Evolutionary conservation across 2,329 filamentous ascomycete genomes (phyloP), one percentile per base, ranked within the genome.

Genomic region (Cladosporium austrohemisphaericum): DNA sequence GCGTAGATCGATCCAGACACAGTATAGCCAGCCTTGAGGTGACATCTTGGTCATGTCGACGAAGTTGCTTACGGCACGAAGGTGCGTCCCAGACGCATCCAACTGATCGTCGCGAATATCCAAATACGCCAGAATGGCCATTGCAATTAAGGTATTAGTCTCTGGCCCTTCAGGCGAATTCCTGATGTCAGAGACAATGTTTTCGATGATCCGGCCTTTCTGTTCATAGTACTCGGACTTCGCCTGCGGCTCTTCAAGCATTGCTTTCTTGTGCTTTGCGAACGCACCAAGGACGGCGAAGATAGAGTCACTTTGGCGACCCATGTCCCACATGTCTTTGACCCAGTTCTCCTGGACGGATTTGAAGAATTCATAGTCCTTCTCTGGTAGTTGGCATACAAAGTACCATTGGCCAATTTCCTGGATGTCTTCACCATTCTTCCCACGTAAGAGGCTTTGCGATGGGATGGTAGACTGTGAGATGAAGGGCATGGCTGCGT

Each of bases 361-460:
- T 8, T 18, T 28, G 33, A 47, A 47, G 31, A 29, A 47, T 5
- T 37, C 33, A 6, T 16, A 16, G 18, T 47, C 44, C 8, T 29
- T 26, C 19, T 47, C 44, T 4, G 44, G 44, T 1, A 47, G 26
- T 16, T 47, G 44, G 20, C 44, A 47, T 16, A 14, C 44, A 16
- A 47, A 47, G 5, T 47, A 47, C 44, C 44, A 47, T 14, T 47
- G 44, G 16, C 44, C 44, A 9, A 47, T 38, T 11, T 47, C 44
- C 25, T 47, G 16, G 18, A 47, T 26, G 6, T 47, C 44, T 18
- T 37, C 31, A 14, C 41, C 41, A 11, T 45, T 35, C 9, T 33
- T 23, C 14, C 41, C 41, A 8, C 26, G 20, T 19, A 45, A 10
- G 18, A 45, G 33, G 4, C 31, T 37, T 5, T 29, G 23, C 22